Base-by-base conservation (phyloP, 2,329 filamentous ascomycete genomes). In the Botrytis elliptica region DNA sequence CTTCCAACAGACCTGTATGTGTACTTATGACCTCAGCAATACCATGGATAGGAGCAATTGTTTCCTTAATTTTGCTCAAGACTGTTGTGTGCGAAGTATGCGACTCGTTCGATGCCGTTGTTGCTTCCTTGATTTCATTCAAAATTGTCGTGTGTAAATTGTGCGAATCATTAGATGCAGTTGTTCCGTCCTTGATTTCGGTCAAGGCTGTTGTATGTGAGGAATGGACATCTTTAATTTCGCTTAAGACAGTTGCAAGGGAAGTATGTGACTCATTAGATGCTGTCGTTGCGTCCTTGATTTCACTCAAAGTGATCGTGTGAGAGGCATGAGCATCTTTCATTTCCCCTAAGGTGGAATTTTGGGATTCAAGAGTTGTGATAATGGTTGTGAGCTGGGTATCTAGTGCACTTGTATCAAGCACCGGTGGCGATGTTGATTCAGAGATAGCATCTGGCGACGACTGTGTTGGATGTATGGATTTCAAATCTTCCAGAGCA, bases 121-220 rank as follows among this genome's bases (percentile, higher is more conserved):
- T 73, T 25, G 73, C 70, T 33, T 78, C 76, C 49, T 78, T 79
- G 60, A 79, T 76, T 49, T 77, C 76, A 1, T 52, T 52, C 25
- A 79, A 63, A 25, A 59, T 52, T 20, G n/a, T 29, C 5, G 52
- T 29, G 14, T 55, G n/a, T n/a, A 68, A 40, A 29, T 44, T 72
- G 49, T 75, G 71, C 29, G 49, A 46, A 8, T 46, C 44, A 9
- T 46, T 46, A 3, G 44, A 22, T 46, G 18, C 44, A 8, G 44
- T 46, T 22, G 44, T 46, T 46, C 18, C 42, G 2, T 65, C 60
- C 60, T 73, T 74, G 52, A 77, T 71, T 52, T 76, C 70, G 3
- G 18, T 38, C 25, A 77, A 42, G 2, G 65, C 73, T 59, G 74
- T 40, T 20, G 73, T 78, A 74, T 3, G 74, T 65, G 18, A 46